Evolutionary conservation across 192 early-diverging fungal genomes (phyloP), one percentile per base, ranked within the genome.

Genomic region (Coemansia biformis): DNA sequence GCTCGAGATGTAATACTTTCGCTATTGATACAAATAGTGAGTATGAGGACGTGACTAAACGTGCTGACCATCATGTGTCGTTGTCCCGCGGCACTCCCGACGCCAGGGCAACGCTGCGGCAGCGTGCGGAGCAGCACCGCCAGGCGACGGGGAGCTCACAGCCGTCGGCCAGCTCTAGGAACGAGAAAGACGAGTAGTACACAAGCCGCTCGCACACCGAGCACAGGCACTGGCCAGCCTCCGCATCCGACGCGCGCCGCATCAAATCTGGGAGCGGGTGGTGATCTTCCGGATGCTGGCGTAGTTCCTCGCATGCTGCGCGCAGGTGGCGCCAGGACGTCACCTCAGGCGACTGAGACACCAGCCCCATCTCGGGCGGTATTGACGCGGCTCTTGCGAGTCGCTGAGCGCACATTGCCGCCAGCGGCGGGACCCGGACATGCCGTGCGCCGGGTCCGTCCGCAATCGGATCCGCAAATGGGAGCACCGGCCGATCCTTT

Each of bases 61-160:
- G n/a, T n/a, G n/a, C n/a, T n/a, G n/a, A n/a, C n/a, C n/a, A n/a
- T n/a, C n/a, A n/a, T n/a, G n/a, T n/a, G n/a, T n/a, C n/a, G n/a
- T n/a, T n/a, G n/a, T n/a, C n/a, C n/a, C 6, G 24, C 6, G 24
- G 24, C 24, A 6, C 24, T 6, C 24, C 24, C 24, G 24, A 26
- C 24, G 2, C 24, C 15, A 43, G 23, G 9, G 49, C 49, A 18
- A 15, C 24, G 44, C 54, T 46, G 13, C 54, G 68, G 13, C 68
- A 72, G n/a, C 35, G 21, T 7, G 57, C 47, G 13, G 68, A 66
- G 48, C 70, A 74, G 45, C 70, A 74, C 17, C 55, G 52, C 63
- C 62, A 73, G 2, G 22, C 39, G n/a, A 62, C 52, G 1, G 69
- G 69, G 16, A 73, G 17, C 15, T 46, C 46, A 46, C 57, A 44